Percentiles rank a stretch among this genome's conserved stretches.
Evolutionary conservation across 352 stramenopile genomes (phyloP).

Genomic region (Phytophthora quininea): DNA sequence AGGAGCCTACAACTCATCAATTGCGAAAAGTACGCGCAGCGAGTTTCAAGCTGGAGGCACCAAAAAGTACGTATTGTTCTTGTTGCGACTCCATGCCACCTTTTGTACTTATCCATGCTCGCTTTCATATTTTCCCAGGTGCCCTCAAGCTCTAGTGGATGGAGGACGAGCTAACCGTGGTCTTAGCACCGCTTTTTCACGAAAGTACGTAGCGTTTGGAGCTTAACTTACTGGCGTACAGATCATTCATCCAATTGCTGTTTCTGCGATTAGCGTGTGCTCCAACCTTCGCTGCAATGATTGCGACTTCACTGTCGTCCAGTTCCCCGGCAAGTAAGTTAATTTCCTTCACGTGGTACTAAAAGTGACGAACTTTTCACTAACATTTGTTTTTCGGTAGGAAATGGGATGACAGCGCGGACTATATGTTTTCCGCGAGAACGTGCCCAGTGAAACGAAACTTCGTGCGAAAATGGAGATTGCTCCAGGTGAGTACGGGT

Average conservation of each 20-base stretch:
- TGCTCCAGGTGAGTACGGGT: constrained; percentile 39
- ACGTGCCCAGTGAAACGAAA: constrained; percentile 74
- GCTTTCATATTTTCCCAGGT: constrained; percentile 38
- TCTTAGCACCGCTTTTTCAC: constrained; percentile 60
- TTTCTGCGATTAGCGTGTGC: constrained; percentile 43
- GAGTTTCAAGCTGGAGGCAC: constrained; percentile 48
- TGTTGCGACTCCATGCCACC: neutral
- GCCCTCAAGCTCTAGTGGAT: constrained; percentile 55
- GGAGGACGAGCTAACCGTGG: constrained; percentile 63
- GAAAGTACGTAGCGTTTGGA: constrained; percentile 35
- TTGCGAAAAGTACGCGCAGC: constrained; percentile 18
- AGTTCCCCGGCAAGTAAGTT: constrained; percentile 71
- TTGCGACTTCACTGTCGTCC: constrained; percentile 81
- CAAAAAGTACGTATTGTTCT: constrained; percentile 51
- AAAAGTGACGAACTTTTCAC: no score
- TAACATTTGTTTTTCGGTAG: constrained; percentile 24
- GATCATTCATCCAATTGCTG: no score
- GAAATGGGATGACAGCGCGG: constrained; percentile 68
- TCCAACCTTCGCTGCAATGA: constrained; percentile 83
- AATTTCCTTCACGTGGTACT: neutral
- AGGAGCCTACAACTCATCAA: constrained; percentile 19
- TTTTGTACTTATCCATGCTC: neutral
- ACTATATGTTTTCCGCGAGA: constrained; percentile 91
- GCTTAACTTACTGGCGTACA: neutral
- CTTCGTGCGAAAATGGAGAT: constrained; percentile 69